Base-by-base conservation (phyloP, 164 flowering plant genomes). In the Houttuynia cordata region DNA sequence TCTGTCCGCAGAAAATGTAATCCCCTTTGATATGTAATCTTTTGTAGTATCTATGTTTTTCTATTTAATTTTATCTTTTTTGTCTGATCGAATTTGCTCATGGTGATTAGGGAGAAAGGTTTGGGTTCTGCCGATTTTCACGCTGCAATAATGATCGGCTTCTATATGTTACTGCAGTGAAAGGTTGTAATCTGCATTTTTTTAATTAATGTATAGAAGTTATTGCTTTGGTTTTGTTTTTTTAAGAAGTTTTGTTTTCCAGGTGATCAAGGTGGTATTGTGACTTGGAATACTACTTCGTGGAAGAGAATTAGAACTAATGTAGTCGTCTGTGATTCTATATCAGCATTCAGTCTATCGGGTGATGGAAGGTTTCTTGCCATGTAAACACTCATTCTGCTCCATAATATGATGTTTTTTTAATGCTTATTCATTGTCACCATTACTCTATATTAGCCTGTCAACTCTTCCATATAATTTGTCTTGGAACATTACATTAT, bases 71-170 rank as follows among this genome's bases (percentile, higher is more conserved):
- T 47, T 53, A 23, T 1, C 12, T n/a, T 50, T 24, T 24, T 39
- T 23, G 51, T 39, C 51, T 56, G 42, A 59, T 5, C 39, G 40
- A 12, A 55, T n/a, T 24, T 37, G n/a, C 58, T 47, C 55, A 7
- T 64, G 51, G 49, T 53, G 50, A 60, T 41, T 75, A 93, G 99
- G 94, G 75, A 76, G 99, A 90, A 76, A 53, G 73, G 51, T 86
- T 94, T 68, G 74, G 83, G 40, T 83, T 66, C 68, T 85, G 96
- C 73, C 83, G 83, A 69, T 94, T 94, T 75, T 85, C 96, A 62
- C 81, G 64, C 42, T 58, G n/a, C 20, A 64, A 42, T 59, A 76
- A 74, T 49, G 70, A 75, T 62, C 73, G 69, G 58, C 75, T 88
- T 60, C 78, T 94, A 1, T 91, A 85, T 63, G 74, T 74, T 56